Conservation (phyloP, 148 eudicot species). For the Limonium bicolor region DNA sequence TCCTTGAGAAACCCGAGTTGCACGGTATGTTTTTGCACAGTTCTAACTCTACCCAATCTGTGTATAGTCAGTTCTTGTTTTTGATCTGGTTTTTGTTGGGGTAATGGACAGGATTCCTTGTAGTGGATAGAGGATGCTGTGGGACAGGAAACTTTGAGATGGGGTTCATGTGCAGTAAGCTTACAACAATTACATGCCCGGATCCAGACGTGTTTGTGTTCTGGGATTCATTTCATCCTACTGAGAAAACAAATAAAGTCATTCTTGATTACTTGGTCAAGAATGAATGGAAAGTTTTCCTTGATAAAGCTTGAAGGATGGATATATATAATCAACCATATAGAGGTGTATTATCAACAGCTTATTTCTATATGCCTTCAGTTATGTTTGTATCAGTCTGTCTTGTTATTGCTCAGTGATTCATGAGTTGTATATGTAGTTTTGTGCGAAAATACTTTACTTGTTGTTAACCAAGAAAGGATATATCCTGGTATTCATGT, state of each 20-base stretch:
- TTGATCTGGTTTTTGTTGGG: background rate
- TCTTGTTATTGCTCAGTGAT: too few species aligned
- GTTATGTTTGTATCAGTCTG: too few species aligned
- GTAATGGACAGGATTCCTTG: slow-evolving; percentile 8
- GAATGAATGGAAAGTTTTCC: slow-evolving; percentile 1
- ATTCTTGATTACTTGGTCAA: background rate
- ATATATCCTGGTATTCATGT: too few species aligned
- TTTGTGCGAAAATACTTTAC: too few species aligned
- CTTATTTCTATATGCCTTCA: too few species aligned
- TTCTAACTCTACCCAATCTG: background rate
- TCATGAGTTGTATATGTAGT: too few species aligned
- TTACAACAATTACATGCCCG: background rate
- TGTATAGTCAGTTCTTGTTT: background rate
- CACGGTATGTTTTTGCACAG: background rate
- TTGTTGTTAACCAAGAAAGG: too few species aligned
- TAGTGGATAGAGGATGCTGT: slow-evolving; percentile 4
- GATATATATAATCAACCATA: too few species aligned
- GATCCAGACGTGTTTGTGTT: slow-evolving; percentile 7
- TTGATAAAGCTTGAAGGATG: background rate
- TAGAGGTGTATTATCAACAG: too few species aligned
- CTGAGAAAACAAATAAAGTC: slow-evolving; percentile 3
- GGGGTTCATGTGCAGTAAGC: slow-evolving; percentile 1
- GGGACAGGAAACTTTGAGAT: slow-evolving; percentile 7
- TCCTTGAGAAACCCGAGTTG: background rate
- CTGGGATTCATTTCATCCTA: slow-evolving; percentile 13